Base-by-base conservation (phyloP, 2,329 filamentous ascomycete species). In the Hypoxylon sp. region DNA sequence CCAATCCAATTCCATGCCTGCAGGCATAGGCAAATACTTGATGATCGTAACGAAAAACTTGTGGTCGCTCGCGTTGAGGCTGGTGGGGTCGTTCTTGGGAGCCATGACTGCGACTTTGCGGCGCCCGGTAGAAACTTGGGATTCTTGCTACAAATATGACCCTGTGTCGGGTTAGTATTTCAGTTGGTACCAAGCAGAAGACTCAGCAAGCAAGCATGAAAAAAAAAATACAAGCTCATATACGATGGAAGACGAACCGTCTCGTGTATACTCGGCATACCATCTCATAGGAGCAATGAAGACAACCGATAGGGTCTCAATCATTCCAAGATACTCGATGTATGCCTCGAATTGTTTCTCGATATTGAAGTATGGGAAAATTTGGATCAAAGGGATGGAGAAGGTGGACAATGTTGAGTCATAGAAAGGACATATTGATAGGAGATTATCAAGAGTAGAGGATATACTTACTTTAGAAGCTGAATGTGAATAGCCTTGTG, bases 31-130 rank as follows among this genome's bases (percentile, higher is more conserved):
- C 6, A 75, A 63, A n/a, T 69, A 63, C 60, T 72, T 74, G 60
- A 72, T 58, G 9, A 75, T 30, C 2, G 45, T 21, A 0, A 60
- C 6, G 34, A 69, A 67, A 50, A 74, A 72, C 61, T 72, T 74
- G 36, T 45, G n/a, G 2, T 74, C 72, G n/a, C 21, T 48, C 3
- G 48, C 19, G 9, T 55, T 63, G 28, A 56, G 23, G 5, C 1
- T n/a, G 3, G 17, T 10, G 5, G 21, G 5, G 36, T 30, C 25
- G 1, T 36, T 25, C 3, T 56, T 65, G 19, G 56, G 6, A n/a
- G 56, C 45, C 50, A 60, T 61, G 11, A 6, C 38, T 53, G 9
- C 48, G 41, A n/a, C 30, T 51, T 46, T 30, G 5, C 11, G 4
- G 11, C 34, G 38, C 11, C 48, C 17, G 5, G 13, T 45, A 6